Percentiles rank a stretch among this genome's conserved stretches.
phyloP scores from a whole-genome alignment of 257 asterid genomes.

The Solanum sitiens region DNA sequence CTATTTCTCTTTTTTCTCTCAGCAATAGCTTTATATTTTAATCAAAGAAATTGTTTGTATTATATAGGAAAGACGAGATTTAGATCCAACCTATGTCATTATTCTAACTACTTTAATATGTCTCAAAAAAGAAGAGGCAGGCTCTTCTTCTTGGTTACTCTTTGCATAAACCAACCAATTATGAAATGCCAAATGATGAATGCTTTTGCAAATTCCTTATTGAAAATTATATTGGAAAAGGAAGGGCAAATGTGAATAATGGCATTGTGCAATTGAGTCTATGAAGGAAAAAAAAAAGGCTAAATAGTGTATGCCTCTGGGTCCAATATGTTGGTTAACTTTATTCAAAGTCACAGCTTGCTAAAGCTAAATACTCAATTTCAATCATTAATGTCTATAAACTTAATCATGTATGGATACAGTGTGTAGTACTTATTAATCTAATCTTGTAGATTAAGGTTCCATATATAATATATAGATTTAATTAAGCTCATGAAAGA shows the following conservation, averaged over 20 bases:
- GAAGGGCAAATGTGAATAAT: background rate
- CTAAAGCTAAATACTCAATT: background rate
- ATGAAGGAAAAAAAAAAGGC: background rate
- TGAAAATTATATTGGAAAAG: background rate
- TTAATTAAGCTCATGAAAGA: background rate
- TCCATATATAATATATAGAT: background rate
- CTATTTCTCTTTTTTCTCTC: background rate
- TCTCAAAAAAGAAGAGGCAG: background rate
- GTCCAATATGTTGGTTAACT: conserved; percentile 23
- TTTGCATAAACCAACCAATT: conserved; percentile 11
- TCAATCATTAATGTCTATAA: background rate
- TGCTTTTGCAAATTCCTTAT: conserved; percentile 5
- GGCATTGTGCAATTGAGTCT: conserved; percentile 9
- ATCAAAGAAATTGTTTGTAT: background rate
- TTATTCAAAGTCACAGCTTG: background rate
- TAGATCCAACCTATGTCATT: background rate
- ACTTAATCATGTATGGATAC: background rate
- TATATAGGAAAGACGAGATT: conserved; percentile 3
- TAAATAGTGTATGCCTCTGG: background rate
- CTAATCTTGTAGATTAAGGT: conserved; percentile 1
- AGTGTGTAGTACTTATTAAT: background rate
- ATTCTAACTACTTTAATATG: background rate
- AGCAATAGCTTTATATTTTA: background rate
- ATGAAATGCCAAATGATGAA: background rate
- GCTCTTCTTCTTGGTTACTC: conserved; percentile 16